Base-by-base conservation (phyloP, 2,329 filamentous ascomycete genomes). In the Anthostomella pinea region DNA sequence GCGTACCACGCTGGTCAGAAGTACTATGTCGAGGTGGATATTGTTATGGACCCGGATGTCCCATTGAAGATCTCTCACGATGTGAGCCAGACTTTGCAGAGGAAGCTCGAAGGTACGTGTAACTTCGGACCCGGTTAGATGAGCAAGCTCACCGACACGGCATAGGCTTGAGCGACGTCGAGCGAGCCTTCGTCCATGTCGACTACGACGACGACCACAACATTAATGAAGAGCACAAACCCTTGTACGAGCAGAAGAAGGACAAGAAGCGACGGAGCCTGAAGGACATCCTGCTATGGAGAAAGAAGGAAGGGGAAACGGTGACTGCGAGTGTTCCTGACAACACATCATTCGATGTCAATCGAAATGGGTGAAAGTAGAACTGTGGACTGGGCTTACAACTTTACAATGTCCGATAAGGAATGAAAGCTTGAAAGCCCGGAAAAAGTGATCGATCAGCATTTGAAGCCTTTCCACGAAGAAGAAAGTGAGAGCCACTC, bases 21-120 rank as follows among this genome's bases (percentile, higher is more conserved):
- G 24, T 77, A 79, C 48, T 81, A 79, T 46, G 77, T 80, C 13
- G 77, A 81, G 48, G 71, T 81, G 4, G 77, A 81, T 48, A 69
- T 81, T 33, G 69, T 81, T 33, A 77, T 81, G 66, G 70, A 78
- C 49, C 72, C 72, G 43, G 61, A 68, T 4, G 65, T 70, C 2
- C 73, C 72, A 6, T 62, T 81, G 17, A 73, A 69, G 41, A 62
- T 79, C 33, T 75, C 75, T 2, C 77, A 81, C 46, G 77, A 81
- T 45, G 72, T 81, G 17, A 73, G 72, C 15, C 77, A 81, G 54
- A 67, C 69, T 8, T 56, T 81, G 33, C 77, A 81, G 57, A 68
- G 77, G 28, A 81, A 81, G 58, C 65, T 81, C 9, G 78, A 81
- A 60, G 76, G 72, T 56, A 26, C 7, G 36, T 34, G 10, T 16